phyloP scores from a whole-genome alignment of 116 monocot genomes.

The Cymodocea nodosa region DNA sequence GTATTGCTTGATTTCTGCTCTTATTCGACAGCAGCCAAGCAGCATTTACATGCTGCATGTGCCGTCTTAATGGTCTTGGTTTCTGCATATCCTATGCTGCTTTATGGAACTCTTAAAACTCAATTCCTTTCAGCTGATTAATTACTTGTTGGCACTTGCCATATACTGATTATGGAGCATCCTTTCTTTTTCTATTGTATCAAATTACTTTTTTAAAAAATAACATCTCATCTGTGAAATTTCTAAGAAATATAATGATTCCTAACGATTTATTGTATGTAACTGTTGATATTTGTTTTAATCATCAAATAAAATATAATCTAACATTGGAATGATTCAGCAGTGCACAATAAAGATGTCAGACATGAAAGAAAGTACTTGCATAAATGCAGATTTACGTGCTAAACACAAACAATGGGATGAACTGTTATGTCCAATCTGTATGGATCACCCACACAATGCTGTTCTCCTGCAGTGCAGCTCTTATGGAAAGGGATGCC shows the following conservation, averaged over 20 bases:
- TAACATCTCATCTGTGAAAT: background rate
- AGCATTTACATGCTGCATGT: constrained; percentile 16
- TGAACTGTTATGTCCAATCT: constrained; percentile 64
- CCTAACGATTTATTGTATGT: no score
- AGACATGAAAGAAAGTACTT: constrained; percentile 31
- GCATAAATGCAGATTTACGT: constrained; percentile 10
- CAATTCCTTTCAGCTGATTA: background rate
- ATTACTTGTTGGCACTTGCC: background rate
- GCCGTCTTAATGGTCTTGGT: background rate
- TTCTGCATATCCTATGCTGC: no score
- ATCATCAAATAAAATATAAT: background rate
- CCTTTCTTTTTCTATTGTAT: background rate
- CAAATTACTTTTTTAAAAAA: no score
- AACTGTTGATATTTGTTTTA: no score
- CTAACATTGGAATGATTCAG: constrained; percentile 1
- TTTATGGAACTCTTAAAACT: background rate
- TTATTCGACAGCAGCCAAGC: constrained; percentile 26
- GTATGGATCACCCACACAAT: constrained; percentile 91
- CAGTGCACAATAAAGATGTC: constrained; percentile 24
- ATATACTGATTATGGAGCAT: background rate
- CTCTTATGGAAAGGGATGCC: constrained; percentile 66
- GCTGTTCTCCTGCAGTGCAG: constrained; percentile 66
- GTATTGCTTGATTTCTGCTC: constrained; percentile 18
- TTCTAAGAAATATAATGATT: no score
- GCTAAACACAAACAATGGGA: constrained; percentile 62